Conservation (phyloP, 495 filamentous ascomycete species). For the Penicillium robsamsonii region DNA sequence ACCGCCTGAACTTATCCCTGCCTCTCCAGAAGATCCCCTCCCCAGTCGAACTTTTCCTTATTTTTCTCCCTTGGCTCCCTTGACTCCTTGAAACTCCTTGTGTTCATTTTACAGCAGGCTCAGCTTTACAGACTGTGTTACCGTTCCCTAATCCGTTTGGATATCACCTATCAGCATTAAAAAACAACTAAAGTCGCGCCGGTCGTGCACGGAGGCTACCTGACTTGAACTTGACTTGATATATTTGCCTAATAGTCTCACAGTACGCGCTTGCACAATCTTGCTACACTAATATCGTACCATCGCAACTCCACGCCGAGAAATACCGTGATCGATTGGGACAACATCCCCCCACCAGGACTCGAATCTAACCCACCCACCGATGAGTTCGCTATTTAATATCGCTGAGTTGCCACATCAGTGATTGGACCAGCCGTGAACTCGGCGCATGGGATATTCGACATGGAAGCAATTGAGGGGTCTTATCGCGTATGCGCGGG, state of each 20-base stretch:
- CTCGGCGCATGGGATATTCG: slow-evolving; percentile 20
- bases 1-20: slow-evolving; percentile 23
- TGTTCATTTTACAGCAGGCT: neutral
- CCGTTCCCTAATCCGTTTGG: neutral
- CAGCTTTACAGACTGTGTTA: neutral
- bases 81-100: neutral
- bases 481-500: slow-evolving; percentile 4
- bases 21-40: slow-evolving; percentile 16
- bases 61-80: slow-evolving; percentile 11
- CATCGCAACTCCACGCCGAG: neutral
- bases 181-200: slow-evolving; percentile 19
- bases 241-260: neutral
- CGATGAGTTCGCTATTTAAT: slow-evolving; percentile 21
- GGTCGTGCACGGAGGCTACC: slow-evolving; percentile 24
- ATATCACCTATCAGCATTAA: slow-evolving; percentile 11
- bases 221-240: neutral
- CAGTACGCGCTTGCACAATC: neutral
- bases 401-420: slow-evolving; percentile 14
- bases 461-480: slow-evolving; percentile 19
- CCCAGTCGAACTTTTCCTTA: slow-evolving; percentile 5
- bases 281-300: neutral
- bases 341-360: slow-evolving; percentile 12
- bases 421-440: slow-evolving; percentile 14
- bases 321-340: neutral
- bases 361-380: slow-evolving; percentile 6